A percentile compares a stretch with the other conserved stretches of the same genome.
Evolutionary conservation across 2,329 filamentous ascomycete genomes (phyloP).

Genomic region (Ciborinia camelliae): DNA sequence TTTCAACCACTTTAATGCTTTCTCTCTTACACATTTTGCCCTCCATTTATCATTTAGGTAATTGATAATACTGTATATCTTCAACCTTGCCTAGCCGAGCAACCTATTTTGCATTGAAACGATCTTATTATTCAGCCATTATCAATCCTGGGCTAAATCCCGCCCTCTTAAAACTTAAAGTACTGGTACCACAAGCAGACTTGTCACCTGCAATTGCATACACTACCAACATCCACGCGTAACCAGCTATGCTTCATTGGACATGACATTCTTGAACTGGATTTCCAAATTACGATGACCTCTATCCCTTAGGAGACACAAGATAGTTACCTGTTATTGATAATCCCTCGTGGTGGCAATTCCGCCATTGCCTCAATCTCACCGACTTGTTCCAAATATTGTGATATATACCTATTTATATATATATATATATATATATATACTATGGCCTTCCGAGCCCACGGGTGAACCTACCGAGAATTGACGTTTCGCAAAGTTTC

Average conservation of each 20-base stretch:
- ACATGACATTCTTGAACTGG: not conserved
- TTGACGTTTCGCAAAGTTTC: slow-evolving; percentile 8
- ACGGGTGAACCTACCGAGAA: not conserved
- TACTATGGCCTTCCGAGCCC: not conserved
- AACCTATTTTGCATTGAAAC: not conserved
- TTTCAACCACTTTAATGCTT: not conserved
- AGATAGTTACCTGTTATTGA: not conserved
- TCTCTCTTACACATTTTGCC: not conserved
- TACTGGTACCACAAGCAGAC: not conserved
- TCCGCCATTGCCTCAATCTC: not conserved
- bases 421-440: not conserved
- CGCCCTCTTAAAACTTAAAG: not conserved
- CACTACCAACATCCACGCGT: not conserved
- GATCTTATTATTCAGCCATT: slow-evolving; percentile 2
- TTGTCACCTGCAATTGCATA: not conserved
- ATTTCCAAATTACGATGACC: not conserved
- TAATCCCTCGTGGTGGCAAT: not conserved
- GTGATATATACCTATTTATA: slow-evolving; percentile 4
- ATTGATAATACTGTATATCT: not conserved
- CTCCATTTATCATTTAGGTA: not conserved
- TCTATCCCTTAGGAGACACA: not conserved
- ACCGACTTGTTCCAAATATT: not conserved
- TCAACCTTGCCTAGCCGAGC: slow-evolving; percentile 1
- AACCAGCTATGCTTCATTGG: slow-evolving; percentile 1
- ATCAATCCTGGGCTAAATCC: not conserved